phyloP scores from a whole-genome alignment of 495 filamentous ascomycete genomes.

The Penicillium tannophilum region DNA sequence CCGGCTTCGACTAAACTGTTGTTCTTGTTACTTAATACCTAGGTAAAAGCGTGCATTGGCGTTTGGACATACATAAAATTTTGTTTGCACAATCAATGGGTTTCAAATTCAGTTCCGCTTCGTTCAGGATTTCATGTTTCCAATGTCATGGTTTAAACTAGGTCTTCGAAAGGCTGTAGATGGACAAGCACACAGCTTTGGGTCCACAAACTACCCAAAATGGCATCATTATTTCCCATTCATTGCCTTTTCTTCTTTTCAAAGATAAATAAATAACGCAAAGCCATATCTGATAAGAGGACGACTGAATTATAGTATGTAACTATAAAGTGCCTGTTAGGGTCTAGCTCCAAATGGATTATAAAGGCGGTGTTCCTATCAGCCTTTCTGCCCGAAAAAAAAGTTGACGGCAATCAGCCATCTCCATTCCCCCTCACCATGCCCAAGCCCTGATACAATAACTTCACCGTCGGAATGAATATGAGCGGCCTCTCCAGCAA shows the following conservation, averaged over 20 bases:
- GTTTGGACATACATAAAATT: slow-evolving; percentile 34
- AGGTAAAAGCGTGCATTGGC: slow-evolving; percentile 28
- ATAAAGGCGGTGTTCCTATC: slow-evolving; percentile 14
- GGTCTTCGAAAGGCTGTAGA: background rate
- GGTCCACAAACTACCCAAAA: background rate
- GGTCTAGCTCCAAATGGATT: slow-evolving; percentile 2
- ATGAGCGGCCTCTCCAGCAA: slow-evolving; percentile 56
- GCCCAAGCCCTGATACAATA: slow-evolving; percentile 11
- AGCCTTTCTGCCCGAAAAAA: slow-evolving; percentile 27
- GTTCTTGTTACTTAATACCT: slow-evolving; percentile 17
- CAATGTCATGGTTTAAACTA: background rate
- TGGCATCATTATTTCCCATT: background rate
- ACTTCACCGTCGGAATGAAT: slow-evolving; percentile 42
- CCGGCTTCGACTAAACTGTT: slow-evolving; percentile 36
- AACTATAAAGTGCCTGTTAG: background rate
- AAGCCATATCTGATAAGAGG: background rate
- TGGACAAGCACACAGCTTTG: too few relatives aligned
- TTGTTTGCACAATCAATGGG: slow-evolving; percentile 8
- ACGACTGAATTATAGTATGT: background rate
- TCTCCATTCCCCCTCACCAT: slow-evolving; percentile 9
- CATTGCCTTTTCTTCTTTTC: background rate
- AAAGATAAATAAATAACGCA: background rate
- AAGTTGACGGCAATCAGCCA: slow-evolving; percentile 4
- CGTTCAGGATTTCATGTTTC: background rate
- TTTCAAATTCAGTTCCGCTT: background rate